A percentile compares a stretch with the other conserved stretches of the same genome.
phyloP scores from a whole-genome alignment of 371 early-diverging fungal species.

The Haplosporangium sp. region DNA sequence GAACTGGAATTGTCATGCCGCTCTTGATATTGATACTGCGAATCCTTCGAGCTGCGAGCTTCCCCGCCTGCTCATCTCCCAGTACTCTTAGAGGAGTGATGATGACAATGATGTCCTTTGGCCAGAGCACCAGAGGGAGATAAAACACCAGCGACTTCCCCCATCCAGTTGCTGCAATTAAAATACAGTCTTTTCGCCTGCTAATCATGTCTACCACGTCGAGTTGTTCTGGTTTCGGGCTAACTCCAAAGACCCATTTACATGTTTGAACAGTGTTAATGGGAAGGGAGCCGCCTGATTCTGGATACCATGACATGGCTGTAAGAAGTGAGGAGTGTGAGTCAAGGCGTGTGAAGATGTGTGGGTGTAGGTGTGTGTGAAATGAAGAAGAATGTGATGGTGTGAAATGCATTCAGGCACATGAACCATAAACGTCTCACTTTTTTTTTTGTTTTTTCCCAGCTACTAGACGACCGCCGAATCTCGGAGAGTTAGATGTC shows the following conservation, averaged over 20 bases:
- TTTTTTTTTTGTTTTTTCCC: too few species aligned
- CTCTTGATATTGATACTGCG: neutral
- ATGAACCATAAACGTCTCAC: too few species aligned
- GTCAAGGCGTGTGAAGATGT: too few species aligned
- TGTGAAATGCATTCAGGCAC: too few species aligned
- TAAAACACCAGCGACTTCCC: neutral
- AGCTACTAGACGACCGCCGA: neutral
- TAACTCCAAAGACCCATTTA: neutral
- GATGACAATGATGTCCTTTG: neutral
- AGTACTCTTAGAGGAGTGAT: neutral
- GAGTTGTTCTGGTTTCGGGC: neutral
- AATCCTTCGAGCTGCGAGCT: neutral
- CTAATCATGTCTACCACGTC: neutral
- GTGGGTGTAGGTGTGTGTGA: too few species aligned
- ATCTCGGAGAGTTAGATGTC: neutral
- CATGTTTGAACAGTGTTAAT: neutral
- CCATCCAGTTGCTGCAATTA: conserved; percentile 3
- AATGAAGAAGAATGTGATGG: too few species aligned
- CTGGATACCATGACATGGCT: too few species aligned
- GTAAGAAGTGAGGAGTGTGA: too few species aligned
- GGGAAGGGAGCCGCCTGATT: too few species aligned
- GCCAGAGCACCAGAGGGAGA: conserved; percentile 2
- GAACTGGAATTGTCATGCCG: neutral
- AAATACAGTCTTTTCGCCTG: neutral
- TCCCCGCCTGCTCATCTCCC: neutral